phyloP scores from a whole-genome alignment of 805 yeast species.

The Maudiozyma barnettii region DNA sequence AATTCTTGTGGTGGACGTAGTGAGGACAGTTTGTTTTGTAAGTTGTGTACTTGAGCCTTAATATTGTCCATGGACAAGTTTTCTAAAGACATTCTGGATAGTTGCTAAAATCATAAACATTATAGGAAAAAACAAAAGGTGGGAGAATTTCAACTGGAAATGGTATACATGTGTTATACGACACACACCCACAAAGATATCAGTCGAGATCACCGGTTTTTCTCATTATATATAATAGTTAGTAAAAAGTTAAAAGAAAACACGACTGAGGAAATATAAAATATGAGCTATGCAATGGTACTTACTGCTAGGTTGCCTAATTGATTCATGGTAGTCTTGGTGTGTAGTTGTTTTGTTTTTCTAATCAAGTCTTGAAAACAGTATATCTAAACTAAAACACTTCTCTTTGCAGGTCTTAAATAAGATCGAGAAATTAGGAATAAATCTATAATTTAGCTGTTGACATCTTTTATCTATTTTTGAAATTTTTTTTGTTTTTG shows the following conservation, averaged over 20 bases:
- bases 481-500: background rate
- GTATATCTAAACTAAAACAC: too few species aligned
- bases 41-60: slow-evolving; percentile 38
- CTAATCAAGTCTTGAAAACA: too few species aligned
- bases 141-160: too few species aligned
- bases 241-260: background rate
- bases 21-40: slow-evolving; percentile 59
- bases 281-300: background rate
- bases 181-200: too few species aligned
- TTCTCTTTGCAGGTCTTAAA: too few species aligned
- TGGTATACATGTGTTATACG: background rate
- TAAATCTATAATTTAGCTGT: background rate
- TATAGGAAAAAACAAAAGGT: too few species aligned
- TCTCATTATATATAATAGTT: background rate
- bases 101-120: slow-evolving; percentile 11
- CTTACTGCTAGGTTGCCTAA: slow-evolving; percentile 9
- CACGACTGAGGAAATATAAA: too few species aligned
- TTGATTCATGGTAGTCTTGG: slow-evolving; percentile 9
- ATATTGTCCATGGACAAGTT: slow-evolving; percentile 26
- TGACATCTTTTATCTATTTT: too few species aligned
- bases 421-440: too few species aligned
- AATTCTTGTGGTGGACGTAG: slow-evolving; percentile 88
- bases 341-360: too few species aligned
- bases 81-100: slow-evolving; percentile 22
- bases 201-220: too few species aligned